Evolutionary conservation across 73 alveolate species (phyloP).

Genomic region (Breviolum minutum): DNA sequence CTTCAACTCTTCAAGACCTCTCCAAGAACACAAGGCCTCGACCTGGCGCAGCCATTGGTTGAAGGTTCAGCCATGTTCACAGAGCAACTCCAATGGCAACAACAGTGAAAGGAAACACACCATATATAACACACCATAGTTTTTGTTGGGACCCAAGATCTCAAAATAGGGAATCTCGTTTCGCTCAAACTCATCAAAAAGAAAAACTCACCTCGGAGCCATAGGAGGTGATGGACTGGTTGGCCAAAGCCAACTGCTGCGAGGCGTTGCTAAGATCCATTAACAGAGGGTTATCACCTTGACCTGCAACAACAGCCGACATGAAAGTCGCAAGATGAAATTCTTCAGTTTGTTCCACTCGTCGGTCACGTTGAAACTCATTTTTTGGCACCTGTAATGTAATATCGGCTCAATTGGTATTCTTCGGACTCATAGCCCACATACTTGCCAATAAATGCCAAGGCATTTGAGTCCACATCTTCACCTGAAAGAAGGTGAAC

Average conservation of each 20-base stretch:
- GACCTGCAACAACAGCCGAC: constrained; percentile 17
- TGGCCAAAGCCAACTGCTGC: constrained; percentile 23
- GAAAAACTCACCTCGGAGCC: constrained; percentile 33
- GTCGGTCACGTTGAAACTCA: not conserved
- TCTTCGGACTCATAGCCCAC: constrained; percentile 35
- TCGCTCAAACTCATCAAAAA: too few species aligned
- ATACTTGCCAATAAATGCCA: constrained; percentile 44
- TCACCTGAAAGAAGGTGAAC: not conserved
- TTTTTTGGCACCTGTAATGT: constrained; percentile 85
- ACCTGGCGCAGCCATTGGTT: not conserved
- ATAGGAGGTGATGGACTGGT: constrained; percentile 45
- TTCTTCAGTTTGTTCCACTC: not conserved
- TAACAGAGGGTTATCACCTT: constrained; percentile 45
- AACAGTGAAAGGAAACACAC: not conserved
- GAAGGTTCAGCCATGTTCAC: not conserved
- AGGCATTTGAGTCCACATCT: constrained; percentile 55
- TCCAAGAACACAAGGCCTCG: constrained; percentile 58
- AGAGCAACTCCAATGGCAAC: not conserved
- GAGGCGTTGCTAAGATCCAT: constrained; percentile 52
- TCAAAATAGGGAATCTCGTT: not conserved
- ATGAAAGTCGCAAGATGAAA: too few species aligned
- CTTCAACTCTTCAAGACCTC: constrained; percentile 59
- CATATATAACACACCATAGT: not conserved
- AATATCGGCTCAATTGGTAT: constrained; percentile 49
- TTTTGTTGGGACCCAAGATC: too few species aligned